Evolutionary conservation across 495 filamentous ascomycete genomes (phyloP).

Genomic region (Xylaria longipes): DNA sequence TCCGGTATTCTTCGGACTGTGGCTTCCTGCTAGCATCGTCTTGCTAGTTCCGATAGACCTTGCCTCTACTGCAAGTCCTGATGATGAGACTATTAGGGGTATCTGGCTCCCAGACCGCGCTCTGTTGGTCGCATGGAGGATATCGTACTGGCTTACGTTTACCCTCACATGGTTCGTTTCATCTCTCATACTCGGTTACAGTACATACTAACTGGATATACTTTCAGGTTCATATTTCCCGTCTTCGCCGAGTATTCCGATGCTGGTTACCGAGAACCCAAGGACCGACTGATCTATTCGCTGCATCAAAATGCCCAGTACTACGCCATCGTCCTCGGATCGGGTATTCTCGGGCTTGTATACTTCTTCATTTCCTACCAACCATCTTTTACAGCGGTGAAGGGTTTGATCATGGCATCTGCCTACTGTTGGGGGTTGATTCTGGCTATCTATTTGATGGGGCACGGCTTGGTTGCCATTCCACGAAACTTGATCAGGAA

Average conservation of each 20-base stretch:
- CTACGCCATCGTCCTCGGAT: slow-evolving; percentile 77
- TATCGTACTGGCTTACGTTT: slow-evolving; percentile 97
- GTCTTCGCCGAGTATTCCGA: slow-evolving; percentile 92
- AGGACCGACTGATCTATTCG: slow-evolving; percentile 79
- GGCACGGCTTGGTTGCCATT: slow-evolving; percentile 91
- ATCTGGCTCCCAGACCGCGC: slow-evolving; percentile 70
- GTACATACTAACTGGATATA: slow-evolving; percentile 22
- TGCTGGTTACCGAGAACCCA: slow-evolving; percentile 87
- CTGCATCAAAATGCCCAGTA: slow-evolving; percentile 86
- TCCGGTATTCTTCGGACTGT: slow-evolving; percentile 91
- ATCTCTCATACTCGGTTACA: slow-evolving; percentile 11
- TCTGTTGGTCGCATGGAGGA: slow-evolving; percentile 85
- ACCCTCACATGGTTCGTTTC: slow-evolving; percentile 78
- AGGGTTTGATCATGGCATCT: slow-evolving; percentile 87
- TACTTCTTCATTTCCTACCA: slow-evolving; percentile 86
- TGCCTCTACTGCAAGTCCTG: slow-evolving; percentile 76
- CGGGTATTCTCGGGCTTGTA: slow-evolving; percentile 72
- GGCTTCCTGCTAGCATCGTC: slow-evolving; percentile 91
- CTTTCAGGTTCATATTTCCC: slow-evolving; percentile 82
- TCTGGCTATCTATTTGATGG: slow-evolving; percentile 95
- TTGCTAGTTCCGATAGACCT: slow-evolving; percentile 95
- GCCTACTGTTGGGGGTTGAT: slow-evolving; percentile 93
- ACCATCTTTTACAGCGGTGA: slow-evolving; percentile 61
- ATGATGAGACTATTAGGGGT: slow-evolving; percentile 68
- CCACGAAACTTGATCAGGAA: slow-evolving; percentile 80